Base-by-base conservation (phyloP, 441 rosid genomes). In the Oxalis stricta region DNA sequence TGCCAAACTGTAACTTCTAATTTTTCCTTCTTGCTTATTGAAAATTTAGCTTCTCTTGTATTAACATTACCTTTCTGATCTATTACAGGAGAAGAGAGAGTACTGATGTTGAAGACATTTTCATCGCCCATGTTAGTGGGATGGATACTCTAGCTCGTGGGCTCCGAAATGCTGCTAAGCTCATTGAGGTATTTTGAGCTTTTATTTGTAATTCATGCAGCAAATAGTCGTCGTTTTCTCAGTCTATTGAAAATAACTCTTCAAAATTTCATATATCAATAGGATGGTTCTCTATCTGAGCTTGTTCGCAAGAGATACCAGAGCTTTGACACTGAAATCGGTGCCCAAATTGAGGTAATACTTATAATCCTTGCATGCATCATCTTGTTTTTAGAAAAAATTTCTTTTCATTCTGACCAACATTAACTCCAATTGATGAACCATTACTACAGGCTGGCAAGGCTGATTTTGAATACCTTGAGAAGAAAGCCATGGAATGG, bases 61-160 rank as follows among this genome's bases (percentile, higher is more conserved):
- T 19, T 29, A 7, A 16, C 15, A 23, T 33, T 34, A 46, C 11
- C 14, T 33, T 47, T 43, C 38, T 46, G 31, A 21, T 30, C 44
- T 41, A 12, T 43, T 61, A 20, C 50, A 91, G 99, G 58, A 76
- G 99, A 60, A 79, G 99, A 71, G 99, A 91, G 67, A 91, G 99
- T 58, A 91, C 91, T 17, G 95, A 91, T 11, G 95, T 91, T 29
- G 95, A 91, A 59, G 99, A 91, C 62, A 28, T 91, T 43, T 91
- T 91, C 72, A 79, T 91, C 44, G 85, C 91, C 61, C 99, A 91
- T 60, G 74, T 91, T 48, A 33, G 69, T 38, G 99, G 99, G 46
- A 86, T 86, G 96, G 99, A 86, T 58, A 84, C 99, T 33, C 45
- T 87, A 61, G 96, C 94, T 41, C 95, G 94, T 30, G 99, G 99